A percentile compares a stretch with the other conserved stretches of the same genome.
These are phyloP conservation scores for Isatis tinctoria DNA, from an alignment of 345 rosid species.

Conservation along the genomic window DNA sequence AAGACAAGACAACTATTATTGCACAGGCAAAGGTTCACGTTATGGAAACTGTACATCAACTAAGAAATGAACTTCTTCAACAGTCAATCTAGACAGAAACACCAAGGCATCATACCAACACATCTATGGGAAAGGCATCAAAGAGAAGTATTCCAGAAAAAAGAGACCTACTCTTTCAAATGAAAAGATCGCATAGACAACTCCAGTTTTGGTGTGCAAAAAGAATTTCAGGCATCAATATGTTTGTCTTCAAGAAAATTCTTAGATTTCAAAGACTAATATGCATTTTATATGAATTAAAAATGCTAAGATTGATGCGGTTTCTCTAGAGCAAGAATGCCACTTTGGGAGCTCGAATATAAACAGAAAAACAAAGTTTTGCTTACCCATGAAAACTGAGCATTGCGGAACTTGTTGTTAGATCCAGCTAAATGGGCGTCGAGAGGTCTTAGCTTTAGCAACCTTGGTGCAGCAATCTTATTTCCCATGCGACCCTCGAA, in stretches of 20 bases:
- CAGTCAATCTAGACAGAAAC: neutral
- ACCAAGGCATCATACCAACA: neutral
- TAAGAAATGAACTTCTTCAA: neutral
- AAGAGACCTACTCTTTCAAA: neutral
- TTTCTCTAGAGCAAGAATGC: neutral
- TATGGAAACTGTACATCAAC: neutral
- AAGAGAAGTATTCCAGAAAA: neutral
- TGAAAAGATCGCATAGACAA: neutral
- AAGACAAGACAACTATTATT: neutral
- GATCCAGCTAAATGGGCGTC: conserved; percentile 89
- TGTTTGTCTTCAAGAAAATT: neutral
- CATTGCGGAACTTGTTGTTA: conserved; percentile 79
- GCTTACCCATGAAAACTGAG: conserved; percentile 97
- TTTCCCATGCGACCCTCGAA: conserved; percentile 98
- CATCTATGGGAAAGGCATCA: neutral
- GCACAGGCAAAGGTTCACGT: neutral
- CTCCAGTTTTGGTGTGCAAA: neutral
- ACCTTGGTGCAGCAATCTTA: conserved; percentile 90
- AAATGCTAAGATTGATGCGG: neutral
- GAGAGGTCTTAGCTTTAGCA: conserved; percentile 80
- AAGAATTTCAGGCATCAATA: neutral
- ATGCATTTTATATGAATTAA: neutral
- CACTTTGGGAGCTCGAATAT: neutral
- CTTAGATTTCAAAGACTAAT: neutral
- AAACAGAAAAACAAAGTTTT: conserved; percentile 7